Base-by-base conservation (phyloP, 140 eudicot genomes). In the Flaveria floridana region DNA sequence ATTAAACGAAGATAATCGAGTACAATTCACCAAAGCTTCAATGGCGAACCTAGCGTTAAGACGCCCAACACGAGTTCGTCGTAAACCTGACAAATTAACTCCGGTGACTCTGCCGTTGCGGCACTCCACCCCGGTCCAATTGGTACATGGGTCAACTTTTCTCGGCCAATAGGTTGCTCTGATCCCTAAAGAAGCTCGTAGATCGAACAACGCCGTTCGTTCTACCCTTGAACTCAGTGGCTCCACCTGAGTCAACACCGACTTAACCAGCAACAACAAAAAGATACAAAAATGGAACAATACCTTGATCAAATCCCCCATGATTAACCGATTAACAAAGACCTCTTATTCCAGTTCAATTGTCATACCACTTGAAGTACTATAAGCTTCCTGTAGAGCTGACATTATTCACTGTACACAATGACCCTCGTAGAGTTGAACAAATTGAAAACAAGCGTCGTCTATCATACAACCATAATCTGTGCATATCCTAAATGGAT, bases 101-200 rank as follows among this genome's bases (percentile, higher is more conserved):
- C 86, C 88, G 57, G 66, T 65, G 50, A 89, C 88, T 19, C 70
- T 69, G 30, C 92, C 93, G 48, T 83, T 77, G 7, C 14, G 53
- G 82, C 96, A 89, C 26, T 76, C 68, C 2, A 89, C 63, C 8
- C 96, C 96, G 2, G 85, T 75, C 96, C 96, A 89, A 46, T 71
- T 73, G 2, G 63, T 15, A 53, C 96, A 89, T 0, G 93, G 93
- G 48, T 89, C 87, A 3, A 81, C 6, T 64, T 85, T 89, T 19
- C 71, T 89, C 9, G 87, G 90, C 96, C 96, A 89, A 44, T 76
- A 55, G 15, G 57, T 71, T 0, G 93, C 92, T 48, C 80, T 70
- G 15, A 89, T 81, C 11, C 90, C 92, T 13, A 89, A 80, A 0
- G 96, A 87, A 15, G 84, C 76, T 61, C 96, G 82, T 15, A 89